phyloP scores from a whole-genome alignment of 371 early-diverging fungal species.

The Aphelidium insulamus region DNA sequence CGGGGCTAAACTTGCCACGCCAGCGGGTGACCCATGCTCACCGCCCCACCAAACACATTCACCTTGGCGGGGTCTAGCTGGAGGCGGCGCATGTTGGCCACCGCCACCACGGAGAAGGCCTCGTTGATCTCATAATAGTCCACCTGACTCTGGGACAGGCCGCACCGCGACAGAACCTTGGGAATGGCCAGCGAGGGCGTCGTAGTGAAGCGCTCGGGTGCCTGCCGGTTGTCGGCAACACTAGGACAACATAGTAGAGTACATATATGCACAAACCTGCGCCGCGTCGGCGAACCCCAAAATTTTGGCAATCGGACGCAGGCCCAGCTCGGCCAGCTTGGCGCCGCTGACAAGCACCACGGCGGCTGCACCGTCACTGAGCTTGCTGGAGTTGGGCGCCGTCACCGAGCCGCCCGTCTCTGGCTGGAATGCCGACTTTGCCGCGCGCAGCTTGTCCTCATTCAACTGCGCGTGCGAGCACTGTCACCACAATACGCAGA shows the following conservation, averaged over 20 bases:
- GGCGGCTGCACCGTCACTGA: conserved; percentile 88
- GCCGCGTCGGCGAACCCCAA: conserved; percentile 31
- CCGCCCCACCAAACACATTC: conserved; percentile 89
- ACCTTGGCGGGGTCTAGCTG: conserved; percentile 45
- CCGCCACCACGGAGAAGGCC: conserved; percentile 87
- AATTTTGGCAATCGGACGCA: conserved; percentile 53
- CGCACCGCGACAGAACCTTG: conserved; percentile 67
- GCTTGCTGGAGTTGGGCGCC: conserved; percentile 82
- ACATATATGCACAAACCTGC: conserved; percentile 4
- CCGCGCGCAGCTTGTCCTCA: conserved; percentile 48
- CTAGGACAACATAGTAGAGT: not conserved
- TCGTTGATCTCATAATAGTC: conserved; percentile 89
- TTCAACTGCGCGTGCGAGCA: conserved; percentile 26
- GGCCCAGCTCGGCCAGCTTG: conserved; percentile 43
- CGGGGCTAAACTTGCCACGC: no score
- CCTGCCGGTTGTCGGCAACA: conserved; percentile 53
- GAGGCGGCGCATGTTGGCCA: conserved; percentile 68
- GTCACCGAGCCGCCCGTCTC: conserved; percentile 76
- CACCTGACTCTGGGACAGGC: conserved; percentile 34
- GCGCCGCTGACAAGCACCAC: conserved; percentile 59
- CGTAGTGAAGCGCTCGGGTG: conserved; percentile 72
- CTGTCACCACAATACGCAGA: no score
- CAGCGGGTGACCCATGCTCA: conserved; percentile 92
- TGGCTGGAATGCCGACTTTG: conserved; percentile 71
- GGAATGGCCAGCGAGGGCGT: conserved; percentile 81